A percentile compares a stretch with the other conserved stretches of the same genome.
Evolutionary conservation across 495 filamentous ascomycete species (phyloP).

Genomic region (Amphirosellinia nigrospora): DNA sequence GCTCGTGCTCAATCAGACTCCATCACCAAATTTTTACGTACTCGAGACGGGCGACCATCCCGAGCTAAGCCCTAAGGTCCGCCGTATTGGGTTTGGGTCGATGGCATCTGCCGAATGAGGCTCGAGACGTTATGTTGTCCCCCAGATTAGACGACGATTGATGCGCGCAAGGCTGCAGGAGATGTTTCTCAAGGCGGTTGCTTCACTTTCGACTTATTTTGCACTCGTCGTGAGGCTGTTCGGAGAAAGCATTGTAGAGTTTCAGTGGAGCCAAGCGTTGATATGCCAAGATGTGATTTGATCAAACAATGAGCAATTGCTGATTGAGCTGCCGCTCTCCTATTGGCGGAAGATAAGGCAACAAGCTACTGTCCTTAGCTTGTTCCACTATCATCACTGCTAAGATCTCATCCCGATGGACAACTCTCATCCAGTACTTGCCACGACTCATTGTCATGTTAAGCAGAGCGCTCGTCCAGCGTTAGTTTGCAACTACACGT

Average conservation of each 20-base stretch:
- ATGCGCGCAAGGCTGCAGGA: conserved; percentile 10
- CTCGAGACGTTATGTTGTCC: conserved; percentile 1
- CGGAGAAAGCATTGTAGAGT: not conserved
- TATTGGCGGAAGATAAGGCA: conserved; percentile 29
- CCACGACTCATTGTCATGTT: not conserved
- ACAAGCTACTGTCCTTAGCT: conserved; percentile 11
- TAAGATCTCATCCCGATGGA: not conserved
- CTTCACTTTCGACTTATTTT: not conserved
- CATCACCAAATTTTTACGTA: conserved; percentile 31
- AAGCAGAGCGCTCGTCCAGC: not conserved
- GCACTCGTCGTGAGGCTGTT: not conserved
- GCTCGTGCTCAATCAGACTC: conserved; percentile 23
- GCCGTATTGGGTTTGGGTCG: conserved; percentile 19
- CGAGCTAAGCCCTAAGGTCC: conserved; percentile 30
- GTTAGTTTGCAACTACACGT: not conserved
- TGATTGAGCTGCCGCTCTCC: conserved; percentile 7
- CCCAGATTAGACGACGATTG: not conserved
- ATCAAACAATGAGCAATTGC: conserved; percentile 26
- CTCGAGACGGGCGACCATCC: conserved; percentile 8
- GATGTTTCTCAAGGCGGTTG: not conserved
- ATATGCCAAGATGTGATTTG: conserved; percentile 22
- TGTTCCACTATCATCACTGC: conserved; percentile 16
- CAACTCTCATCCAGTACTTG: conserved; percentile 1
- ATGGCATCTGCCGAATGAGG: conserved; percentile 23
- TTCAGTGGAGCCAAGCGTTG: conserved; percentile 11